A percentile compares a stretch with the other conserved stretches of the same genome.
Conservation (phyloP, 2,329 filamentous ascomycete species). For the Diplodia sapinea region DNA sequence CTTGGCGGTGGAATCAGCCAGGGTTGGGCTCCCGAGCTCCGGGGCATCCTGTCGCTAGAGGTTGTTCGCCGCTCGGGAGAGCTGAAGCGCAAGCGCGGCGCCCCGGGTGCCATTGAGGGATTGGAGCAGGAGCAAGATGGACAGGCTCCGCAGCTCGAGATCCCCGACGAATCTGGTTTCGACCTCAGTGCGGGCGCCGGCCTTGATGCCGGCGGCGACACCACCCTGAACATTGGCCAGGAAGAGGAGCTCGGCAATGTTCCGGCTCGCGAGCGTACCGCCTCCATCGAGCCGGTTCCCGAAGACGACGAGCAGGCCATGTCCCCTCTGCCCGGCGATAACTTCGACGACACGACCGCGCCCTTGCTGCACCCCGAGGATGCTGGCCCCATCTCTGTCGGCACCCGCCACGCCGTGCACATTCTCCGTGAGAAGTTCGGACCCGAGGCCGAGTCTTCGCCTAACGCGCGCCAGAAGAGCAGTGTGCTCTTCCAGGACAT, state of each 20-base stretch:
- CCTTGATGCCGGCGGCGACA: constrained; percentile 50
- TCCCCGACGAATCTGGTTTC: constrained; percentile 56
- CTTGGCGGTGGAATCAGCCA: constrained; percentile 79
- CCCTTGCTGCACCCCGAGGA: constrained; percentile 81
- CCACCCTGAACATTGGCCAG: constrained; percentile 36
- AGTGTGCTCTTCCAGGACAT: constrained; percentile 90
- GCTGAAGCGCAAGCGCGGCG: constrained; percentile 92
- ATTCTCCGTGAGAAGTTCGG: constrained; percentile 89
- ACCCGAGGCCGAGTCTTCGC: constrained; percentile 67
- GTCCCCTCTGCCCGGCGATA: constrained; percentile 56
- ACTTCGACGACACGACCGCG: constrained; percentile 79
- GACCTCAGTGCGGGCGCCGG: constrained; percentile 39
- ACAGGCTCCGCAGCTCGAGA: constrained; percentile 66
- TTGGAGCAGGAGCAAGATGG: constrained; percentile 69
- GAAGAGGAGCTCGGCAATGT: constrained; percentile 31
- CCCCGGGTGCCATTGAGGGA: constrained; percentile 80
- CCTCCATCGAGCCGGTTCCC: constrained; percentile 13
- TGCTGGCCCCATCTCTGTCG: constrained; percentile 83
- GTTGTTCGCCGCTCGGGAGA: constrained; percentile 77
- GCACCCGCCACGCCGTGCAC: constrained; percentile 95
- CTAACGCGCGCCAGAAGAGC: constrained; percentile 73
- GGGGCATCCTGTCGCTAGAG: constrained; percentile 88
- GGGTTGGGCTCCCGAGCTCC: constrained; percentile 89
- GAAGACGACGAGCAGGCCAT: constrained; percentile 44
- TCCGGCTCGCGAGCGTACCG: constrained; percentile 22